Evolutionary conservation across 352 stramenopile species (phyloP).

Genomic region (Labyrinthula sp.): DNA sequence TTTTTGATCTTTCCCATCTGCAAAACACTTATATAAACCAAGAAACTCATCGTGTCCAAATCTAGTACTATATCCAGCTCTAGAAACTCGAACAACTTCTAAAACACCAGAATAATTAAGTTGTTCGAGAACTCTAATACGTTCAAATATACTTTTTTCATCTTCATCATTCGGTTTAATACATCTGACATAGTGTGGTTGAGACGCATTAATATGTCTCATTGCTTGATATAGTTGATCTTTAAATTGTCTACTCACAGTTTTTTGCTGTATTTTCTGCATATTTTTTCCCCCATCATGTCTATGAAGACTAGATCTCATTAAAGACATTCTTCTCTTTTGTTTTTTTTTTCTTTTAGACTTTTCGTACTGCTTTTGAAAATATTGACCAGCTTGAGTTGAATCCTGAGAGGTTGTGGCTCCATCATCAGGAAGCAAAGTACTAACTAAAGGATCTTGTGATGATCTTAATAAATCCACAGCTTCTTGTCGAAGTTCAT

Average conservation of each 20-base stretch:
- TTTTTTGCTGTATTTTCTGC: slow-evolving; percentile 41
- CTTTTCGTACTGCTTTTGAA: slow-evolving; percentile 29
- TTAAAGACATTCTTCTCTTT: slow-evolving; percentile 36
- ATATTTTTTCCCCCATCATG: slow-evolving; percentile 51
- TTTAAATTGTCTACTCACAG: slow-evolving; percentile 62
- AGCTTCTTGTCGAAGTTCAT: slow-evolving; percentile 78
- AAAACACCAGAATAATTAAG: slow-evolving; percentile 89
- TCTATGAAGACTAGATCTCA: slow-evolving; percentile 29
- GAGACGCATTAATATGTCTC: slow-evolving; percentile 68
- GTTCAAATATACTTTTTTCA: slow-evolving; percentile 53
- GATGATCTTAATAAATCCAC: slow-evolving; percentile 35
- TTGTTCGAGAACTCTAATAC: slow-evolving; percentile 80
- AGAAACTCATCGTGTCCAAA: slow-evolving; percentile 54
- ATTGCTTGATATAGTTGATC: slow-evolving; percentile 68
- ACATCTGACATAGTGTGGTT: slow-evolving; percentile 91
- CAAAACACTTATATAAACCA: slow-evolving; percentile 6
- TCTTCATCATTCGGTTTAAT: slow-evolving; percentile 93
- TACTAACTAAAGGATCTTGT: slow-evolving; percentile 23
- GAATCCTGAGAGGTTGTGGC: slow-evolving; percentile 12
- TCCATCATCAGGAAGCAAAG: slow-evolving; percentile 19
- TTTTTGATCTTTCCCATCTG: neutral
- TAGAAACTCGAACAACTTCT: slow-evolving; percentile 88
- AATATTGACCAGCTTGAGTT: slow-evolving; percentile 6
- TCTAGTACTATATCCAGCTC: slow-evolving; percentile 86
- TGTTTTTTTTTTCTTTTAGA: slow-evolving; percentile 37